A percentile compares a stretch with the other conserved stretches of the same genome.
phyloP scores from a whole-genome alignment of 1,284 basidiomycete genomes.

The Ustilago loliicola region DNA sequence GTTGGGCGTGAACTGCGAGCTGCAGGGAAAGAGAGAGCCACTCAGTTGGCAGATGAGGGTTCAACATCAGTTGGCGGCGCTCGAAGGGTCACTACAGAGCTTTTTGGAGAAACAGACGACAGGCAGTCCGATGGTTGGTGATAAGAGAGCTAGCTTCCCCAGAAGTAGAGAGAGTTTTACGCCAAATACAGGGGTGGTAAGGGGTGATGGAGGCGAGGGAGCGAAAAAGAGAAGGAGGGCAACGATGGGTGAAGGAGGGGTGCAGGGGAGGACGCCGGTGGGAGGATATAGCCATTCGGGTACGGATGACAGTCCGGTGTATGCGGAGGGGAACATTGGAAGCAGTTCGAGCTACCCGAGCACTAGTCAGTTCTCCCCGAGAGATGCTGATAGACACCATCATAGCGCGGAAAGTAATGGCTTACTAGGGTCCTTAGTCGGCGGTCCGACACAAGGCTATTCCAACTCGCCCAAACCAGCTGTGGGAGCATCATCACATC shows the following conservation, averaged over 20 bases:
- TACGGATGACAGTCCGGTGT: constrained; percentile 18
- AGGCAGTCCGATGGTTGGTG: too few relatives aligned
- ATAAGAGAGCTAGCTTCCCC: constrained; percentile 18
- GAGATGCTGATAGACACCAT: constrained; percentile 12
- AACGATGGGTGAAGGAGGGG: constrained; percentile 15
- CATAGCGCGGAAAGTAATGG: constrained; percentile 7
- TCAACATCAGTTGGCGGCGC: constrained; percentile 35
- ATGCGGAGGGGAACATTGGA: constrained; percentile 18
- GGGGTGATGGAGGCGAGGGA: neutral
- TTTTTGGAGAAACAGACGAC: constrained; percentile 35
- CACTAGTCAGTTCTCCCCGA: constrained; percentile 24
- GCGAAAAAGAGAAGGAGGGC: constrained; percentile 25
- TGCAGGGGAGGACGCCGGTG: neutral
- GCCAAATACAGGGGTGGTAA: neutral
- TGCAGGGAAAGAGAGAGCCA: constrained; percentile 41
- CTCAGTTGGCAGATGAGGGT: constrained; percentile 49
- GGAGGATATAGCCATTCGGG: neutral
- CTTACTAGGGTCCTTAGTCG: constrained; percentile 6
- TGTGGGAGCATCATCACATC: neutral
- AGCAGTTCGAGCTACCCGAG: constrained; percentile 21
- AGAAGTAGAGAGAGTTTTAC: constrained; percentile 19
- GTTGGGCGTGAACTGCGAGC: constrained; percentile 34
- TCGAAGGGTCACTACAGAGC: constrained; percentile 35
- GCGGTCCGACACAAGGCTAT: constrained; percentile 3
- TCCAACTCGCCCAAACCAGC: constrained; percentile 11